A percentile compares a stretch with the other conserved stretches of the same genome.
These are phyloP conservation scores for Meyerozyma smithsonii DNA, from an alignment of 1,139 yeast species.

Conservation along the genomic window DNA sequence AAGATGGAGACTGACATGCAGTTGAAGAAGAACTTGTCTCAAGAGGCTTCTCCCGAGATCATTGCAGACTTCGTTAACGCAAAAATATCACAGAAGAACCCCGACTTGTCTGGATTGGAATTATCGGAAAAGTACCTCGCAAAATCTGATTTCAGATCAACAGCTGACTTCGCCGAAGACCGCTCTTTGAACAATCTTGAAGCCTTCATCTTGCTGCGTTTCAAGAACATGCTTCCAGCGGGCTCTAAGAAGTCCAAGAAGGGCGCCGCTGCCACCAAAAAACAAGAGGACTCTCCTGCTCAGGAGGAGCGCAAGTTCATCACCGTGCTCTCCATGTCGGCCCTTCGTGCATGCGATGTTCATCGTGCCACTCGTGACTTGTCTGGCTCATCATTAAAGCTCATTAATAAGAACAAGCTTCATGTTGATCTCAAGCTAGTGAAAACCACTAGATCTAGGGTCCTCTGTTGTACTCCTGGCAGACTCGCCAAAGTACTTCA, in stretches of 20 bases:
- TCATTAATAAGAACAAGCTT: slow-evolving; percentile 64
- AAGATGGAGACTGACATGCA: slow-evolving; percentile 57
- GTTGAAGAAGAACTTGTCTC: slow-evolving; percentile 46
- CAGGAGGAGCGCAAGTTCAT: slow-evolving; percentile 40
- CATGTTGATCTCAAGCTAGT: slow-evolving; percentile 53
- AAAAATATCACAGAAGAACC: slow-evolving; percentile 45
- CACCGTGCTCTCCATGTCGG: slow-evolving; percentile 62
- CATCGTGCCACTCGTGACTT: slow-evolving; percentile 55
- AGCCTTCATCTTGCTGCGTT: slow-evolving; percentile 38
- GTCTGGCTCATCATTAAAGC: slow-evolving; percentile 54
- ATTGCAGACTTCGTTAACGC: slow-evolving; percentile 58
- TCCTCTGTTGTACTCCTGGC: slow-evolving; percentile 64
- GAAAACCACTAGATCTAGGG: slow-evolving; percentile 43
- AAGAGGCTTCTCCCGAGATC: slow-evolving; percentile 43
- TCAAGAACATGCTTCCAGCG: slow-evolving; percentile 40
- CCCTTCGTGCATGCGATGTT: slow-evolving; percentile 69
- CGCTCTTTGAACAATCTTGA: slow-evolving; percentile 46
- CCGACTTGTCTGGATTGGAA: slow-evolving; percentile 60
- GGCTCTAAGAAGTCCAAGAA: slow-evolving; percentile 19
- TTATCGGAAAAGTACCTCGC: slow-evolving; percentile 53
- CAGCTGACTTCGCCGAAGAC: slow-evolving; percentile 42
- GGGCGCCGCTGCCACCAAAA: too few species aligned
- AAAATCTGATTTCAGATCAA: slow-evolving; percentile 44
- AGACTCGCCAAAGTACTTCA: slow-evolving; percentile 49
- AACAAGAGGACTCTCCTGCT: slow-evolving; percentile 11